Evolutionary conservation across 306 rosid species (phyloP).

Genomic region (Rosa persica): DNA sequence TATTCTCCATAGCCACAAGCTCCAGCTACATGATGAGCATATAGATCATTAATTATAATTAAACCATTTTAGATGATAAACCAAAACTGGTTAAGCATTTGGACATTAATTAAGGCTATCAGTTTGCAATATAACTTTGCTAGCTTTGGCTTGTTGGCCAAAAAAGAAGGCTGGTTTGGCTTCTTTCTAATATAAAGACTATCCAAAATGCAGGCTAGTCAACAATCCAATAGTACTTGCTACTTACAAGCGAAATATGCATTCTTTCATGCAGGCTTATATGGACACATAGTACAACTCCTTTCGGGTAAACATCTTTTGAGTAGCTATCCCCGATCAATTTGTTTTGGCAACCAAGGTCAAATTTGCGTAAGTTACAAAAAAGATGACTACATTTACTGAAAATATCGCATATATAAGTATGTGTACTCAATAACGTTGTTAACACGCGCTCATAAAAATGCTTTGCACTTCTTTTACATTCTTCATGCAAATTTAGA

Average conservation of each 20-base stretch:
- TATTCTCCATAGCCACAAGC: conserved; percentile 87
- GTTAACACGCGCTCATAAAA: too few relatives aligned
- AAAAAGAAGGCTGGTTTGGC: neutral
- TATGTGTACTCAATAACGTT: neutral
- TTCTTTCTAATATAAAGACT: neutral
- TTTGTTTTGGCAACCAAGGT: neutral
- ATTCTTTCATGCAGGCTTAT: neutral
- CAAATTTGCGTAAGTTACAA: too few relatives aligned
- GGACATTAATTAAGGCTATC: neutral
- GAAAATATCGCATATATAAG: too few relatives aligned
- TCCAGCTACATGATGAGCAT: conserved; percentile 46
- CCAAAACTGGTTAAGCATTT: neutral
- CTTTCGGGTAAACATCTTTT: neutral
- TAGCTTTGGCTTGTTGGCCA: neutral
- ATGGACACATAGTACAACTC: neutral
- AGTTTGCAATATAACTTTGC: neutral
- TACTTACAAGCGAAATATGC: neutral
- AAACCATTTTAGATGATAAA: neutral
- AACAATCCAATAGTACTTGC: neutral
- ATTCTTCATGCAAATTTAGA: too few relatives aligned
- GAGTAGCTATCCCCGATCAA: neutral
- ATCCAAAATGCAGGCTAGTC: neutral
- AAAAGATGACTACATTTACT: too few relatives aligned
- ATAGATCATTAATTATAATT: neutral
- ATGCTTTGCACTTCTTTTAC: too few relatives aligned